A percentile compares a stretch with the other conserved stretches of the same genome.
Conservation (phyloP, 441 rosid genomes). For the Euphorbia corollata region DNA sequence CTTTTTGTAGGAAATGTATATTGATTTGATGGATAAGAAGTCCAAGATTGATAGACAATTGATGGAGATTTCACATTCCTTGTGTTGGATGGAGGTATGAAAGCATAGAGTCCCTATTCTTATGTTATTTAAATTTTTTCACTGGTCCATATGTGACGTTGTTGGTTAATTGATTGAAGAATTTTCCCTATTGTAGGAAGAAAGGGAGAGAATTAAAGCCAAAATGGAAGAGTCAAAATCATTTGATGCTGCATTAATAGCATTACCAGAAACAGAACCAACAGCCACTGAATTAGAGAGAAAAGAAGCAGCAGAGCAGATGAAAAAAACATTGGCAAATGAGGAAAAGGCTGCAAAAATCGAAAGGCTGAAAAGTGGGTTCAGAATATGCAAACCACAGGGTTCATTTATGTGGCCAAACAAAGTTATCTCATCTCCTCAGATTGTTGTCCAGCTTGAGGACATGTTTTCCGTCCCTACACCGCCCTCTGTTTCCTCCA, state of each 20-base stretch:
- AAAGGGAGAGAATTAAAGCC: constrained; percentile 36
- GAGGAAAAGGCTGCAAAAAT: constrained; percentile 49
- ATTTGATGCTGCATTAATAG: constrained; percentile 17
- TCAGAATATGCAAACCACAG: constrained; percentile 76
- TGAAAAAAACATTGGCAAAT: constrained; percentile 9
- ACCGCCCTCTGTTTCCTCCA: constrained; percentile 38
- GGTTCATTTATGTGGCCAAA: constrained; percentile 75
- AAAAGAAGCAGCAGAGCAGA: constrained; percentile 14
- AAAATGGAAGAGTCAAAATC: constrained; percentile 34
- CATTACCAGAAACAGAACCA: constrained; percentile 18
- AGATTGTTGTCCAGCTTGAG: constrained; percentile 27
- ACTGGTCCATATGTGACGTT: neutral
- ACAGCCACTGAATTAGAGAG: constrained; percentile 19
- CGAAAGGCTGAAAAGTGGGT: constrained; percentile 64
- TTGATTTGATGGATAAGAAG: constrained; percentile 53
- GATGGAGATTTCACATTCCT: constrained; percentile 36
- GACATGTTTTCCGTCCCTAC: constrained; percentile 33
- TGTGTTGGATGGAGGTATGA: constrained; percentile 58
- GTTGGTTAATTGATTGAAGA: neutral
- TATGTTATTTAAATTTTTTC: neutral
- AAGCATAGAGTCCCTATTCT: neutral
- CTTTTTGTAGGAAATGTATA: constrained; percentile 47
- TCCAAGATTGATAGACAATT: constrained; percentile 51
- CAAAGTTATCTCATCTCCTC: constrained; percentile 31
- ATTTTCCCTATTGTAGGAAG: constrained; percentile 37